Evolutionary conservation across 163 green algal species (phyloP), one percentile per base, ranked within the genome.

Genomic region (Chloromonas sp.): DNA sequence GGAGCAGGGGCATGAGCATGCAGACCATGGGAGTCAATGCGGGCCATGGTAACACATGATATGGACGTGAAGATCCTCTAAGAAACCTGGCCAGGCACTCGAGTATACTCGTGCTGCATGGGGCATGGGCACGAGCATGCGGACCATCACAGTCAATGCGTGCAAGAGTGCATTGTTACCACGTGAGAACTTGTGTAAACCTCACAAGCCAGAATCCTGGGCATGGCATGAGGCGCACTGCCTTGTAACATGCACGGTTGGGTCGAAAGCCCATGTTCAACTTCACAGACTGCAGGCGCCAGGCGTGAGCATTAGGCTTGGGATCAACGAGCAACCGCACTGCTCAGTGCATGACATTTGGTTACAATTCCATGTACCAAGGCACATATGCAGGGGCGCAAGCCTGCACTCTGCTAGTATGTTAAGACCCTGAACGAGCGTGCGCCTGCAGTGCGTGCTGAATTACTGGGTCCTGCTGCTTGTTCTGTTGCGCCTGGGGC

Each of bases 401-500:
- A 36, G 36, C 36, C 36, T 36, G 36, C 36, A 36, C 36, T 36
- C 36, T 36, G 36, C 36, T 36, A 36, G 36, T 36, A 36, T 36
- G 36, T 36, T 36, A 36, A 36, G 36, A 36, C 36, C 36, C 36
- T 36, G 36, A 36, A 36, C 36, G 36, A 36, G 36, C 36, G 36
- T 36, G 15, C n/a, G 3, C 3, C 58, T 71, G 70, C 78, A 5
- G 8, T 2, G 5, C 11, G 66, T 76, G 66, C 66, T 11, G 66
- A 8, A n/a, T n/a, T 57, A 14, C 2, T 3, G 36, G 66, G 8
- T 76, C 8, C 66, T 11, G 66, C 66, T 76, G 66, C 66, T 76
- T 8, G 8, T 11, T 8, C 60, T 80, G 58, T 60, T 71, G 14
- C 1, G 84, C 83, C 82, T 91, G 92, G 81, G 90, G 85, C 14